Evolutionary conservation across 2,329 filamentous ascomycete species (phyloP), one percentile per base, ranked within the genome.

Genomic region (Colletotrichum musicola): DNA sequence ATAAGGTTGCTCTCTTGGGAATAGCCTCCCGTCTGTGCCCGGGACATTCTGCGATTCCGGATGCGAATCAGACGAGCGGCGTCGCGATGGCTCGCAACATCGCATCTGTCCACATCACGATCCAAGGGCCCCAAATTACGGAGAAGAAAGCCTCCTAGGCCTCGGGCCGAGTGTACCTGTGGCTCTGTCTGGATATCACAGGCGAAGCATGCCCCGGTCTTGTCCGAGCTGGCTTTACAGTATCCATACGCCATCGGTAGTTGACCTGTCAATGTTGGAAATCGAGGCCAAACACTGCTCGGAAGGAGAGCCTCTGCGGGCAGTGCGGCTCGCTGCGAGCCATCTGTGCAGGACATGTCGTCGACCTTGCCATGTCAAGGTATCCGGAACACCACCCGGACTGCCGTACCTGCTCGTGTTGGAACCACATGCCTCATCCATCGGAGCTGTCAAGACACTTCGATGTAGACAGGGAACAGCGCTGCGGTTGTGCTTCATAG

Each of bases 401-500:
- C 10, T 42, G 13, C 57, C 46, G 27, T 50, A 13, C 12, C 40
- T 4, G 16, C 40, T n/a, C 40, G 14, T 14, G 16, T 42, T 14
- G 16, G 40, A 42, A 42, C 30, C 40, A 35, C 18, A n/a, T 20
- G 20, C 38, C 3, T 25, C 27, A 49, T 54, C 38, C 35, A 62
- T 62, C 49, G 38, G n/a, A 53, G 38, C 22, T 22, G 60, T 10
- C n/a, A 35, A 55, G 40, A 7, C 6, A 44, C 30, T 50, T 13
- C 3, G 42, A 50, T 13, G 22, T 18, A 14, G 22, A 64, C 47
- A 65, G 35, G 62, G 55, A 60, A 55, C 20, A 54, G 57, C 61
- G 44, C 49, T 54, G 61, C 35, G 47, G 47, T 50, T 30, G 13
- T 65, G 61, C 54, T 53, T 54, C 65, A 54, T 25, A 47, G 49